Percentiles rank a stretch among this genome's conserved stretches.
phyloP scores from a whole-genome alignment of 441 rosid genomes.

The Corymbia citriodora region DNA sequence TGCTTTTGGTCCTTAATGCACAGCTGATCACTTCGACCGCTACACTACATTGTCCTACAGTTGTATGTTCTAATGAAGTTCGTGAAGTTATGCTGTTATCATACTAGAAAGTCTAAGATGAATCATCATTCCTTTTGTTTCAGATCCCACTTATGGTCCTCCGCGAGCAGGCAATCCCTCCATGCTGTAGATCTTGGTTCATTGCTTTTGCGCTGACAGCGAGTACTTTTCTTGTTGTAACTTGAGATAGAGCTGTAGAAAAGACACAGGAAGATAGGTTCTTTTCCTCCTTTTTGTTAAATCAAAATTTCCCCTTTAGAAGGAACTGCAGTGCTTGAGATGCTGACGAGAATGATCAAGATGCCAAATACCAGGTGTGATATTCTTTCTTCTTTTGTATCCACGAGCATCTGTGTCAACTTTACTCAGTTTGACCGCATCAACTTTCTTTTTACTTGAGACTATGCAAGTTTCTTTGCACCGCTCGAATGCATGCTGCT shows the following conservation, averaged over 20 bases:
- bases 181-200: background rate
- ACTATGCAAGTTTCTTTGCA: background rate
- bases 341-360: background rate
- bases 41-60: background rate
- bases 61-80: background rate
- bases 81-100: background rate
- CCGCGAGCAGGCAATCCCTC: background rate
- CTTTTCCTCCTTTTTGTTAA: background rate
- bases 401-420: background rate
- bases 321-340: background rate
- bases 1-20: background rate
- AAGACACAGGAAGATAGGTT: background rate
- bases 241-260: background rate
- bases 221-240: background rate
- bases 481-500: background rate
- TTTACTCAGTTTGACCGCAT: background rate
- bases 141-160: background rate
- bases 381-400: background rate
- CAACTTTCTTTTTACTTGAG: background rate
- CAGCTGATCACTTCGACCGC: background rate
- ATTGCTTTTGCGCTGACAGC: background rate
- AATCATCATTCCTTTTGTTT: background rate
- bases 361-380: background rate
- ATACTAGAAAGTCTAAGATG: background rate
- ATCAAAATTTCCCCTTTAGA: background rate